Base-by-base conservation (phyloP, 2,329 filamentous ascomycete species). In the Achaetomium macrosporum region DNA sequence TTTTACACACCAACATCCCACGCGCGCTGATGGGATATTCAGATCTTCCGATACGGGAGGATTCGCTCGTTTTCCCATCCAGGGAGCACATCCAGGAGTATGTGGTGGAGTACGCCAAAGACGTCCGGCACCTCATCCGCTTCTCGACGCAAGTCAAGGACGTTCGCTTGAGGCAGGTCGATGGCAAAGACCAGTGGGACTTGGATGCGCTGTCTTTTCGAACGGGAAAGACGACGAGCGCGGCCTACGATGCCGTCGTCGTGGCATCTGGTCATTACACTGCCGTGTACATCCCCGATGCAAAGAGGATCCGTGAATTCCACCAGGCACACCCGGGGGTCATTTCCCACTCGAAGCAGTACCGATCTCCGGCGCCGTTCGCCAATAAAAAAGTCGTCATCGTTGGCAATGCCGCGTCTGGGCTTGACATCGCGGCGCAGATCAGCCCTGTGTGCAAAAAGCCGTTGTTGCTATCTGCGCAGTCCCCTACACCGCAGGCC, bases 1-100 rank as follows among this genome's bases (percentile, higher is more conserved):
- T 78, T 20, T 73, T 96, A 15, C 85, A 96, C 64, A 90, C 91
- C 19, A 97, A 97, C 67, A 90, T 96, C 44, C 88, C 90, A 0
- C 82, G 86, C 54, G 75, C 76, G 0, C 67, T 96, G 48, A 97
- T 97, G 92, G 73, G 77, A 4, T 96, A 84, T 67, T 85, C 84
- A 5, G 87, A 92, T 59, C 72, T 81, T 7, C 66, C 77, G 0
- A 93, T 93, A 63, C 76, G 81, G 0, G 63, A 75, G 1, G 76
- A 82, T 12, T 75, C 78, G 7, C 82, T 85, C 65, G 74, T 95
- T 1, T 95, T 92, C 61, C 92, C 92, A 0, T 78, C 76, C 19
- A 82, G 91, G 57, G 70, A 83, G 56, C 76, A 78, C 25, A 88
- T 96, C 2, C 78, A 86, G 57, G 68, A 81, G 19, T 96, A 96